Evolutionary conservation across 2,329 filamentous ascomycete species (phyloP), one percentile per base, ranked within the genome.

Genomic region (Fusarium ramigenum): DNA sequence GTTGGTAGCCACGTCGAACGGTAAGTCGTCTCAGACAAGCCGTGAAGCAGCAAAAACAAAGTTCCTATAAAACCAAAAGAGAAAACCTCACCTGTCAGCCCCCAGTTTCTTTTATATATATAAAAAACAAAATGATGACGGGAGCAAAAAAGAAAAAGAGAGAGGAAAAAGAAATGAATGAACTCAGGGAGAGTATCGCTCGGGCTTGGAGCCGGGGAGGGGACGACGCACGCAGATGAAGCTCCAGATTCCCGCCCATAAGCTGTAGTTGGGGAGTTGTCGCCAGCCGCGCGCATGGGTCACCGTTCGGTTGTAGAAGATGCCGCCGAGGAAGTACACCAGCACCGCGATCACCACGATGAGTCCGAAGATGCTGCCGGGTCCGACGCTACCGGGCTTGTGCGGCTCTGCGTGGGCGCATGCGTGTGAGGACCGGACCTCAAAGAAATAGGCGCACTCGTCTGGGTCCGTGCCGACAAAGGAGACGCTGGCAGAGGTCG

Each of bases 391-490:
- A 85, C 95, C 83, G 83, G 93, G 87, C 80, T 93, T 93, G 81
- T 93, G 90, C 64, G 92, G 90, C 79, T 91, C 89, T 49, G 88
- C 87, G 61, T 86, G 86, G 18, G 88, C 86, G 77, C 96, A 99
- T 16, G 95, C 96, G 75, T 94, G 93, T 50, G 90, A 88, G 30
- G 94, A 96, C 73, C 96, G 93, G 56, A 95, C 92, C 82, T 98
- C 95, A 84, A 99, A 99, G 83, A 97, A 93, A 83, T 98, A 99
- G 36, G 94, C 91, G 86, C 96, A 99, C 68, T 97, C 92, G 80
- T 98, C 95, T 44, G 93, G 92, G 69, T 95, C 92, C 47, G 86
- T 85, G 66, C 93, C 94, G 66, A 98, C 92, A 80, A 97, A 99
- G 25, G 93, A 94, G 42, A 96, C 87, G 9, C 89, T 88, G 8